Base-by-base conservation (phyloP, 2,329 filamentous ascomycete genomes). In the Aspergillus ochraceoroseus region DNA sequence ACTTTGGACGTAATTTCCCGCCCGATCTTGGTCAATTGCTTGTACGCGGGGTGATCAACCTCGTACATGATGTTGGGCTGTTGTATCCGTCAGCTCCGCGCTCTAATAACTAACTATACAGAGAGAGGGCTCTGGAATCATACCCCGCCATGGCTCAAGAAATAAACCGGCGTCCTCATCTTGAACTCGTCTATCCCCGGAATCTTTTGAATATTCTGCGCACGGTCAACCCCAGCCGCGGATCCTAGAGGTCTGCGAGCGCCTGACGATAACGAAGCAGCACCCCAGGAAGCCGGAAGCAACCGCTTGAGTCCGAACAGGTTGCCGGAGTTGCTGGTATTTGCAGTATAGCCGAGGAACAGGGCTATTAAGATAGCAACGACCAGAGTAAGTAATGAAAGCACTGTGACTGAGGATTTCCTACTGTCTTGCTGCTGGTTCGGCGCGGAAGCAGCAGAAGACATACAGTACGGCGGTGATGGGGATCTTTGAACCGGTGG, bases 1-100 rank as follows among this genome's bases (percentile, higher is more conserved):
- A 87, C 77, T 46, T 78, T 76, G 18, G 75, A 68, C 0, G 82
- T 86, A 57, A 88, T 86, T 54, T 87, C 83, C 5, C 62, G 70
- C 28, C 84, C 84, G 37, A 87, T 80, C 15, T 70, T 60, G 51
- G 81, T 74, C 3, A 88, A 74, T 39, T 82, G 68, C 3, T 69
- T 58, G 53, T 83, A 85, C 7, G 78, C 84, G 1, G 82, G 80
- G 56, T 88, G 84, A 0, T 77, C 59, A 3, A 70, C 76, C n/a
- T 85, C 71, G 55, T 82, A 83, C 71, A 85, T 82, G 23, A 85
- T 72, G 50, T 73, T 79, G 3, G 82, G 83, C 64, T 67, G n/a
- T n/a, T n/a, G 15, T 7, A 14, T 5, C 19, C 7, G 26, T 23
- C 19, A 35, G 32, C 13, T 3, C 8, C 7, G 12, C 11, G 6